Percentiles rank a stretch among this genome's conserved stretches.
phyloP scores from a whole-genome alignment of 805 yeast genomes.

The Saccharomycopsis sp. region DNA sequence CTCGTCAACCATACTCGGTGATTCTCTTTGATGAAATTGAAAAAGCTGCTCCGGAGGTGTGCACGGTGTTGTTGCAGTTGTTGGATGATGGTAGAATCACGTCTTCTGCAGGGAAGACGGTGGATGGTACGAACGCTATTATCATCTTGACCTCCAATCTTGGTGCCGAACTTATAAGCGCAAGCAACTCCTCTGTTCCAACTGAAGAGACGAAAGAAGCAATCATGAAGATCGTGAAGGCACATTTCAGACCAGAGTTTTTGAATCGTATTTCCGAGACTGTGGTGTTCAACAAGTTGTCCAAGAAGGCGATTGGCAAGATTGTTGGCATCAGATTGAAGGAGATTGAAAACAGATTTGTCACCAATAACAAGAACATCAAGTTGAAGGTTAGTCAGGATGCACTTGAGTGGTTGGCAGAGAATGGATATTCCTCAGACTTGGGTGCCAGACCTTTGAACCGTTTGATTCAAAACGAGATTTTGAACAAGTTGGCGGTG shows the following conservation, averaged over 20 bases:
- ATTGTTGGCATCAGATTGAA: slow-evolving; percentile 77
- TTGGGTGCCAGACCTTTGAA: slow-evolving; percentile 96
- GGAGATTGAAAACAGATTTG: slow-evolving; percentile 83
- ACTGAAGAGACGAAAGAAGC: slow-evolving; percentile 59
- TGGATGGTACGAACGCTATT: slow-evolving; percentile 87
- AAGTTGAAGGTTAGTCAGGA: slow-evolving; percentile 61
- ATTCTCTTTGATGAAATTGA: slow-evolving; percentile 94
- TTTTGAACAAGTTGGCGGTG: slow-evolving; percentile 84
- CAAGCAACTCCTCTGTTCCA: slow-evolving; percentile 54
- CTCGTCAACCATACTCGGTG: slow-evolving; percentile 93
- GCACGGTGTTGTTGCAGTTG: slow-evolving; percentile 84
- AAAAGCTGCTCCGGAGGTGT: slow-evolving; percentile 96
- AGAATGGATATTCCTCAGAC: slow-evolving; percentile 83
- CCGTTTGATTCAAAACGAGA: slow-evolving; percentile 81
- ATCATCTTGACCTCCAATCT: slow-evolving; percentile 95
- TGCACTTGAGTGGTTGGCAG: slow-evolving; percentile 75
- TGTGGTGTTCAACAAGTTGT: slow-evolving; percentile 85
- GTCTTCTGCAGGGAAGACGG: slow-evolving; percentile 86
- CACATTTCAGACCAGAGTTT: slow-evolving; percentile 95
- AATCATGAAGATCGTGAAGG: slow-evolving; percentile 77
- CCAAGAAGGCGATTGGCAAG: slow-evolving; percentile 84
- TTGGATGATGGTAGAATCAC: slow-evolving; percentile 95
- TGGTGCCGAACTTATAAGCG: slow-evolving; percentile 84
- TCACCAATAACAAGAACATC: slow-evolving; percentile 71
- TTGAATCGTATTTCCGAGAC: slow-evolving; percentile 91